A percentile compares a stretch with the other conserved stretches of the same genome.
phyloP scores from a whole-genome alignment of 495 filamentous ascomycete genomes.

The Amorphotheca resinae region DNA sequence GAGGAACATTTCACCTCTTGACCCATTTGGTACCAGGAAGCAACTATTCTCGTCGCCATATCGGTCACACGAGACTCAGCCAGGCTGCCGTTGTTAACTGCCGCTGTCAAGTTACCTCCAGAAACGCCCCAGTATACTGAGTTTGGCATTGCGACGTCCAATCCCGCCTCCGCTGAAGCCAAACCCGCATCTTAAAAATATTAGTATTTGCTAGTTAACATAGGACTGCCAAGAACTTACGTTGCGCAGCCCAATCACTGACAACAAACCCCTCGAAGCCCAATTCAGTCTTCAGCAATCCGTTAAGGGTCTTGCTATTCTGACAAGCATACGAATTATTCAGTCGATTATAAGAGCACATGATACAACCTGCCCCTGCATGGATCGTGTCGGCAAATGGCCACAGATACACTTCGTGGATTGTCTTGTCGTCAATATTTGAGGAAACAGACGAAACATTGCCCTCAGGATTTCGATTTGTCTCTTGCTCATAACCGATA shows the following conservation, averaged over 20 bases:
- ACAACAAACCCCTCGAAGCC: constrained; percentile 59
- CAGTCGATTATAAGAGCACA: constrained; percentile 59
- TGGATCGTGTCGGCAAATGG: constrained; percentile 54
- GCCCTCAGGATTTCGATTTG: constrained; percentile 36
- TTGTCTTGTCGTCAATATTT: constrained; percentile 53
- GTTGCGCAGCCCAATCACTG: constrained; percentile 53
- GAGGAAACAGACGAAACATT: constrained; percentile 34
- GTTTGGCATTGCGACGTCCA: constrained; percentile 86
- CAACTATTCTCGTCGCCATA: constrained; percentile 34
- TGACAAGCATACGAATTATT: constrained; percentile 55
- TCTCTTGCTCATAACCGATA: constrained; percentile 56
- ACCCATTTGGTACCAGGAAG: constrained; percentile 44
- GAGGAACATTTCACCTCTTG: constrained; percentile 7
- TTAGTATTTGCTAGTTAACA: not conserved
- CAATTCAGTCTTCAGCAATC: constrained; percentile 52
- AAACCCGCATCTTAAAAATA: constrained; percentile 50
- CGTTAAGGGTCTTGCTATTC: constrained; percentile 49
- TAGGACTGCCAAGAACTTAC: constrained; percentile 27
- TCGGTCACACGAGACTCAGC: constrained; percentile 22
- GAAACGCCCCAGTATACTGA: constrained; percentile 45
- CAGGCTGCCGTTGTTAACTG: constrained; percentile 37
- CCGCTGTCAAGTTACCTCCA: constrained; percentile 27
- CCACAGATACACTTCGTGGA: constrained; percentile 66
- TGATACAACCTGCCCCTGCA: constrained; percentile 47
- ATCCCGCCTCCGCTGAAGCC: constrained; percentile 59